Evolutionary conservation across 2,329 filamentous ascomycete genomes (phyloP), one percentile per base, ranked within the genome.

Genomic region (Hypoxylon sp.): DNA sequence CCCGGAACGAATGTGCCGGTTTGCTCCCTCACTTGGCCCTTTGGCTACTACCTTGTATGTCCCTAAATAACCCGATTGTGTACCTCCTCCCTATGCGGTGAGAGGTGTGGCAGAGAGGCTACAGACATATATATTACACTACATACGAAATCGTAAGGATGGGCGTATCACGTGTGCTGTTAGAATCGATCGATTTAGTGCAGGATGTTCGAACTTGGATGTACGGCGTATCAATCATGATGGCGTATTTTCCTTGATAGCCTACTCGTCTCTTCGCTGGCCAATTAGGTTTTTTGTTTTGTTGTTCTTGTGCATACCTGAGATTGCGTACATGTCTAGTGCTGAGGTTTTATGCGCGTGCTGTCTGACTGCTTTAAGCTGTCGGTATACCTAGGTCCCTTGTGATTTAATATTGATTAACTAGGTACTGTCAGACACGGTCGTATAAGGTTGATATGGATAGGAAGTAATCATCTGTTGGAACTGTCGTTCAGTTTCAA

Each of bases 111-210:
- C 37, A 21, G 37, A n/a, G 32, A 32, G 46, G 29, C n/a, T 32
- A 30, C 46, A n/a, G 46, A n/a, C 27, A 30, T 25, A 30, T 25
- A 25, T 21, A 52, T 37, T 21, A 52, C 48, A 41, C 37, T 21
- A 9, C 37, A 21, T 41, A 8, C 37, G 7, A 41, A 12, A 8
- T 41, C 14, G 37, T 27, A 47, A 47, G 43, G 43, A 29, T 47
- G 21, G 23, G 7, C 25, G 37, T 41, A 1, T 41, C 16, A 41
- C 37, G 37, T 41, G 37, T 41, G 37, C 37, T 41, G 11, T 19
- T 32, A 14, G 23, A 11, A 41, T 52, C 50, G 50, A 39, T 52
- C 50, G 50, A 52, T 52, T 52, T 21, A 6, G 37, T 52, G 50
- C 50, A 41, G 50, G 50, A 4, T 39, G 32, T 37, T 39, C 21